phyloP scores from a whole-genome alignment of 1,284 basidiomycete genomes.

The Megacollybia platyphylla region DNA sequence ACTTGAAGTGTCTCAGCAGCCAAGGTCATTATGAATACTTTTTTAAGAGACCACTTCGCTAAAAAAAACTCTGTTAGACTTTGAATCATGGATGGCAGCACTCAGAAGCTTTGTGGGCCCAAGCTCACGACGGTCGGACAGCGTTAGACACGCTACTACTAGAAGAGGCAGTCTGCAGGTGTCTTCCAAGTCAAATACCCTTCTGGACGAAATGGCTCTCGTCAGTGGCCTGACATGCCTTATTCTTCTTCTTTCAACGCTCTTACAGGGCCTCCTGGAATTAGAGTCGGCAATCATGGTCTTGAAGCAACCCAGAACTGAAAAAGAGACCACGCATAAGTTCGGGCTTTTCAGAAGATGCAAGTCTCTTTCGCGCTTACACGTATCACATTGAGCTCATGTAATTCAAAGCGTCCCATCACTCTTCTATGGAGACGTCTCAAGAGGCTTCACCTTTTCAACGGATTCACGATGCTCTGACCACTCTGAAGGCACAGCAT shows the following conservation, averaged over 20 bases:
- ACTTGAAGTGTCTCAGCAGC: slow-evolving; percentile 58
- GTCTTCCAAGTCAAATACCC: slow-evolving; percentile 27
- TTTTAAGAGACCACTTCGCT: too few species aligned
- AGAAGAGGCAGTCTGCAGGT: slow-evolving; percentile 16
- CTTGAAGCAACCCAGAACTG: slow-evolving; percentile 26
- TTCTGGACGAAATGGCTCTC: slow-evolving; percentile 50
- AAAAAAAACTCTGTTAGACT: neutral
- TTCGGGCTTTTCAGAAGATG: slow-evolving; percentile 50
- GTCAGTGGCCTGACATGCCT: slow-evolving; percentile 22
- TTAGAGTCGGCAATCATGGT: slow-evolving; percentile 27
- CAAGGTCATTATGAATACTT: slow-evolving; percentile 51
- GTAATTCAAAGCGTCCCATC: neutral
- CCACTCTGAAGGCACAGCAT: slow-evolving; percentile 50
- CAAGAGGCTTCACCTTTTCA: slow-evolving; percentile 17
- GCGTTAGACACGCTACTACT: slow-evolving; percentile 18
- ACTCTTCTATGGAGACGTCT: slow-evolving; percentile 4
- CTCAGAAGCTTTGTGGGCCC: slow-evolving; percentile 14
- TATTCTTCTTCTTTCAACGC: slow-evolving; percentile 4
- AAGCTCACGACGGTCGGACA: slow-evolving; percentile 36
- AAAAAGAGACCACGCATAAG: slow-evolving; percentile 25
- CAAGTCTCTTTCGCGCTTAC: slow-evolving; percentile 9
- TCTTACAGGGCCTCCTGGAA: slow-evolving; percentile 9
- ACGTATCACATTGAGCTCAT: neutral
- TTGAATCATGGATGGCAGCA: neutral
- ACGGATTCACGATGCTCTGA: slow-evolving; percentile 30